Base-by-base conservation (phyloP, 345 rosid species). In the Fremontodendron californicum region DNA sequence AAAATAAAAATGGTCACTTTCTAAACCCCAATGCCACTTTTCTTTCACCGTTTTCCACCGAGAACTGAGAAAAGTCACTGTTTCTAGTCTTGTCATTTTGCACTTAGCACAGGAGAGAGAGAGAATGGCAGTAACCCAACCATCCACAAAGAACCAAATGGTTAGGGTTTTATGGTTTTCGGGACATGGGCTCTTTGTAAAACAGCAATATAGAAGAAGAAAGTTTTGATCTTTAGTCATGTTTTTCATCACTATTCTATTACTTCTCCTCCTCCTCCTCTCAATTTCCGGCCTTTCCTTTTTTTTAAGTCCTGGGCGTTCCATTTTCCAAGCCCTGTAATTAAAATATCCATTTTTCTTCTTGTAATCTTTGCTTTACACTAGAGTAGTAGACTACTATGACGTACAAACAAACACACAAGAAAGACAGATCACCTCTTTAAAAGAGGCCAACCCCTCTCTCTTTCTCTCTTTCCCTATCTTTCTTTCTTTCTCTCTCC, bases 51-150 rank as follows among this genome's bases (percentile, higher is more conserved):
- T 84, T 79, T 75, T 78, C 78, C 85, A 80, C 75, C 75, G 75
- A 70, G 74, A 79, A 75, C 76, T 68, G 84, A 78, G 85, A 83
- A 82, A 86, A 73, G 78, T 69, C 79, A 83, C 81, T 83, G 87
- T 80, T 87, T 74, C 55, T 3, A 80, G 88, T 87, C 85, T 87
- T 90, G 94, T 89, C 96, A 84, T 85, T 68, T 89, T 85, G 88
- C 89, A 85, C 87, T 80, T 70, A 37, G 70, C 75, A 78, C 81
- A 54, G 48, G 27, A 64, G 52, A 61, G 58, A 66, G 71, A 67
- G 74, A 80, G 68, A 13, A 27, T 1, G 25, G 7, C 1, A 71
- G 62, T 40, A 61, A 33, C 19, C 69, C 79, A 60, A 18, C 82
- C 82, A 73, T 66, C 25, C 78, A 54, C 8, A 61, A 60, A 49